phyloP scores from a whole-genome alignment of 2,329 filamentous ascomycete genomes.

The Ceratocystis huliohia region DNA sequence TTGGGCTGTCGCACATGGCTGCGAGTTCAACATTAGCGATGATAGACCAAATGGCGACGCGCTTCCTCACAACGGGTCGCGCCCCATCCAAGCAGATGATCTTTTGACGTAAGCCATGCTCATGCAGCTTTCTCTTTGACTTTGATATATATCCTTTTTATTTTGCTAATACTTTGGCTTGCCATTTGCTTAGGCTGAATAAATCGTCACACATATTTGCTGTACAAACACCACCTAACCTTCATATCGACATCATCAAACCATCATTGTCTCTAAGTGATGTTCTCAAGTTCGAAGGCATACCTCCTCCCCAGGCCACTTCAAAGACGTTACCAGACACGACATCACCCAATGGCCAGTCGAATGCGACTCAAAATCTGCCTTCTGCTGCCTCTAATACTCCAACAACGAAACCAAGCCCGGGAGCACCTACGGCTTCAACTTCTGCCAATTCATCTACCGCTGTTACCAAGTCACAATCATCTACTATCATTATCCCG shows the following conservation, averaged over 20 bases:
- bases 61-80: constrained; percentile 20
- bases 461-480: not conserved
- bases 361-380: not conserved
- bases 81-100: constrained; percentile 20
- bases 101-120: constrained; percentile 19
- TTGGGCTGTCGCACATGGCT: constrained; percentile 51
- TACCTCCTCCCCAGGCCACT: not conserved
- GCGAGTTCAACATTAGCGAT: constrained; percentile 19
- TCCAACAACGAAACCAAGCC: not conserved
- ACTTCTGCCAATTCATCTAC: not conserved
- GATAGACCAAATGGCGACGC: constrained; percentile 19
- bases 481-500: not conserved
- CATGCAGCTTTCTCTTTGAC: not conserved
- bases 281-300: constrained; percentile 16
- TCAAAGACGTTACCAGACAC: not conserved
- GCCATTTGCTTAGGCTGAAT: constrained; percentile 12
- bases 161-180: not conserved
- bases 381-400: not conserved
- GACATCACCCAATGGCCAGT: not conserved
- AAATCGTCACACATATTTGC: constrained; percentile 19
- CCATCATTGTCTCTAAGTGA: constrained; percentile 15
- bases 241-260: constrained; percentile 18
- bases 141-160: not conserved
- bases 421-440: not conserved
- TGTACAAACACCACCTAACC: constrained; percentile 18